Conservation (phyloP, 495 filamentous ascomycete genomes). For the Aspergillus baeticus region DNA sequence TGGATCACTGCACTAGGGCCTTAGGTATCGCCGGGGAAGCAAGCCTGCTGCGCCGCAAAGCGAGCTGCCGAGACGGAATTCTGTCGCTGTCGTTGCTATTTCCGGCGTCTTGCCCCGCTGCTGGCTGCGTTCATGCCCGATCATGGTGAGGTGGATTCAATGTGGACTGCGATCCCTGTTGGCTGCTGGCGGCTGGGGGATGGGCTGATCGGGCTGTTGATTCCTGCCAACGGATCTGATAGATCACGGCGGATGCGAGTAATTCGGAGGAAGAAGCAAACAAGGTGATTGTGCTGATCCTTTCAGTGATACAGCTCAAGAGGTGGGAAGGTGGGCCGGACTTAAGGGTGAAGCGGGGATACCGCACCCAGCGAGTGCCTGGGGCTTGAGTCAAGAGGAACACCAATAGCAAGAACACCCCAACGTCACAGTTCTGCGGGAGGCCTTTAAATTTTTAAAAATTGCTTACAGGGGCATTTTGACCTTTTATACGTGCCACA, state of each 20-base stretch:
- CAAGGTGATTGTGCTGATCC: too few relatives aligned
- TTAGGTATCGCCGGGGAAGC: background rate
- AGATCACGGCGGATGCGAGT: background rate
- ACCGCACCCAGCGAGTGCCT: too few relatives aligned
- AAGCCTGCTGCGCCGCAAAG: background rate
- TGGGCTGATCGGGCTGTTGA: background rate
- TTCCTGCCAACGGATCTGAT: background rate
- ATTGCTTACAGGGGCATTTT: too few relatives aligned
- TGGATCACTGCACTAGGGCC: background rate
- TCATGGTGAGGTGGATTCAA: background rate
- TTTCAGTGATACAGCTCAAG: too few relatives aligned
- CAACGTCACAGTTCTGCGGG: too few relatives aligned
- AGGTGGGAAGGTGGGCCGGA: too few relatives aligned
- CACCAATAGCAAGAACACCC: too few relatives aligned
- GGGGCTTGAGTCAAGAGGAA: too few relatives aligned
- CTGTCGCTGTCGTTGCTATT: background rate
- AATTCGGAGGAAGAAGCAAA: background rate
- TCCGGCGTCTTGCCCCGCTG: too few relatives aligned
- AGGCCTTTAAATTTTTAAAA: too few relatives aligned
- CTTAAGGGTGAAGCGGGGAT: too few relatives aligned
- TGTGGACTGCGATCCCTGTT: background rate
- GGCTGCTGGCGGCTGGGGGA: background rate
- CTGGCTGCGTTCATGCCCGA: background rate
- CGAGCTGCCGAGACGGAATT: conserved; percentile 1
- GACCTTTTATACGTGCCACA: too few relatives aligned